These are phyloP conservation scores for Penicillium aurantiogriseum DNA, from an alignment of 2,329 filamentous ascomycete species.

Conservation along the genomic window DNA sequence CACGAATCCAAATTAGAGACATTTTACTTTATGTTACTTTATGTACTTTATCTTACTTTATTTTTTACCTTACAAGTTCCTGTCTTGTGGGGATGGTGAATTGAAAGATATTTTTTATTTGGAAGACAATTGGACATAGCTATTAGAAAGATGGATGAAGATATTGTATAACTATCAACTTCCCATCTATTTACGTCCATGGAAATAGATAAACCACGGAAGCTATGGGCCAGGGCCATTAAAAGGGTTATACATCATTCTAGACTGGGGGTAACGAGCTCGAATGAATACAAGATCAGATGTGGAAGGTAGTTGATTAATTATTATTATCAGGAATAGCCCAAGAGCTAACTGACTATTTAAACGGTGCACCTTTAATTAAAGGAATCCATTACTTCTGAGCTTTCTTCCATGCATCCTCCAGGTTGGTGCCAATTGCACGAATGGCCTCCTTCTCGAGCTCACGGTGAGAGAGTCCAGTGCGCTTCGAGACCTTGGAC, in stretches of 20 bases:
- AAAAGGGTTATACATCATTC: neutral
- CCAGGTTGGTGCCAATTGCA: conserved; percentile 34
- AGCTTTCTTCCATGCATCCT: conserved; percentile 25
- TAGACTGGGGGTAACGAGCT: neutral
- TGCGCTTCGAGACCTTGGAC: conserved; percentile 32
- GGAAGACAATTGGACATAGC: too few relatives aligned
- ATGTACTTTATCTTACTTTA: neutral
- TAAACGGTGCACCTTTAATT: too few relatives aligned
- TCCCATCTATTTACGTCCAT: neutral
- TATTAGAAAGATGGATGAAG: too few relatives aligned
- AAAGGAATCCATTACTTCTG: neutral
- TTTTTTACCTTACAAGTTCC: neutral
- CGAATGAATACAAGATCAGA: too few relatives aligned
- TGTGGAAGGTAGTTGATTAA: too few relatives aligned
- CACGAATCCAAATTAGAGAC: neutral
- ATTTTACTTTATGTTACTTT: too few relatives aligned
- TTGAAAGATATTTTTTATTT: too few relatives aligned
- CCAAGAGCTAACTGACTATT: neutral
- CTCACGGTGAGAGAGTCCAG: conserved; percentile 18
- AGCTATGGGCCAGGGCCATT: neutral
- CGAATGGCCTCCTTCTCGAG: conserved; percentile 30
- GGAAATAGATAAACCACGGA: neutral
- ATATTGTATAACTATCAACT: neutral
- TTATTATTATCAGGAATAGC: neutral
- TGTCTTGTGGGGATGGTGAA: neutral